These are phyloP conservation scores for Pythium pyrilobum DNA, from an alignment of 352 stramenopile genomes.

Conservation along the genomic window DNA sequence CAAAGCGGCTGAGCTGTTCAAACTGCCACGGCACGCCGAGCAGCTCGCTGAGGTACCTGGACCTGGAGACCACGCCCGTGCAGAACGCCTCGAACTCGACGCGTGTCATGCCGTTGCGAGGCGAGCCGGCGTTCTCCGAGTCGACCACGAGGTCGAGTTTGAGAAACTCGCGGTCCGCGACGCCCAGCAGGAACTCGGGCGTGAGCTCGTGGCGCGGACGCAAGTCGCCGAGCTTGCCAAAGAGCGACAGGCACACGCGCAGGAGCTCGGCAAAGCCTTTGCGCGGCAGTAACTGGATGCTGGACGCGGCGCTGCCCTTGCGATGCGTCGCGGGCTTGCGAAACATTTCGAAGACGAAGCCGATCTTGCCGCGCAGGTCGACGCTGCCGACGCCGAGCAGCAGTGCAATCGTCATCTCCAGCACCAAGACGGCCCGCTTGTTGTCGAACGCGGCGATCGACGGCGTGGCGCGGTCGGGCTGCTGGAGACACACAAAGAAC, in stretches of 20 bases:
- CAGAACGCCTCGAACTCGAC: slow-evolving; percentile 78
- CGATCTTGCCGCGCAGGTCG: slow-evolving; percentile 53
- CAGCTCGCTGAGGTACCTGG: slow-evolving; percentile 64
- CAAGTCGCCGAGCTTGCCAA: slow-evolving; percentile 54
- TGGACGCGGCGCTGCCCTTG: slow-evolving; percentile 4
- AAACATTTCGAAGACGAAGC: slow-evolving; percentile 77
- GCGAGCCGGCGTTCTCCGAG: background rate
- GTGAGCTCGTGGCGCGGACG: slow-evolving; percentile 31
- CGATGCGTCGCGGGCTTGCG: slow-evolving; percentile 9
- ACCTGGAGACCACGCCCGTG: slow-evolving; percentile 39
- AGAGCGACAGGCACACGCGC: slow-evolving; percentile 41
- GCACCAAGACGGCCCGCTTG: slow-evolving; percentile 17
- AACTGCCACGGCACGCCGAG: slow-evolving; percentile 68
- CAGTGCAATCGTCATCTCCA: slow-evolving; percentile 43
- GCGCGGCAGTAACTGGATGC: slow-evolving; percentile 33
- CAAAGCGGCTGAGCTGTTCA: slow-evolving; percentile 74
- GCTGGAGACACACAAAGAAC: slow-evolving; percentile 45
- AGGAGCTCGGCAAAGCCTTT: slow-evolving; percentile 49
- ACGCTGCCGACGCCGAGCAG: slow-evolving; percentile 48
- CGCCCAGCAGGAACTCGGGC: slow-evolving; percentile 30
- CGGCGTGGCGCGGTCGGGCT: background rate
- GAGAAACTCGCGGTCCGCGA: slow-evolving; percentile 64
- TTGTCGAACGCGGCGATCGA: background rate
- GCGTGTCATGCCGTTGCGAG: slow-evolving; percentile 58
- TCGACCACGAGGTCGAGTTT: slow-evolving; percentile 32